Evolutionary conservation across 129 eudicot species (phyloP).

Genomic region (Erigeron canadensis): DNA sequence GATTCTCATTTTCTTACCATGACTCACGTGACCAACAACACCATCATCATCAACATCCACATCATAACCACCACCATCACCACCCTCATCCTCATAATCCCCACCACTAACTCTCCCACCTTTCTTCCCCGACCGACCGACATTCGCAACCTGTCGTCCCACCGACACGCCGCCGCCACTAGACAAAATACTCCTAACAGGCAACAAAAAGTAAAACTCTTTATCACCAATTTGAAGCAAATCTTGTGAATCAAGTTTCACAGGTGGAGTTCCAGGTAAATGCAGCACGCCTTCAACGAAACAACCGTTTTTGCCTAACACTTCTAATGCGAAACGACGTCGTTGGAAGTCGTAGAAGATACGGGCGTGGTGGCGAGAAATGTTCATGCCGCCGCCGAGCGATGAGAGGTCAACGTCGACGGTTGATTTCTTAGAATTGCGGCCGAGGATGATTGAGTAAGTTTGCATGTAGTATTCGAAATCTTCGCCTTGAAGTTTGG

Average conservation of each 20-base stretch:
- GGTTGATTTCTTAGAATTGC: slow-evolving; percentile 83
- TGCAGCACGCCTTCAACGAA: slow-evolving; percentile 94
- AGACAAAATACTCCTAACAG: slow-evolving; percentile 56
- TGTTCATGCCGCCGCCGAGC: slow-evolving; percentile 98
- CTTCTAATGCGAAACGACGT: slow-evolving; percentile 94
- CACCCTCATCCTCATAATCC: slow-evolving; percentile 27
- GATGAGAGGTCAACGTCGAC: slow-evolving; percentile 96
- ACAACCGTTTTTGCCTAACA: slow-evolving; percentile 94
- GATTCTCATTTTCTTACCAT: slow-evolving; percentile 51
- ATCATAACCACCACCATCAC: slow-evolving; percentile 45
- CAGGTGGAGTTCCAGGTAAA: slow-evolving; percentile 73
- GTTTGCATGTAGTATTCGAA: slow-evolving; percentile 99
- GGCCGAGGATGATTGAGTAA: slow-evolving; percentile 91
- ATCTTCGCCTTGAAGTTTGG: slow-evolving; percentile 91
- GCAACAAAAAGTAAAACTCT: slow-evolving; percentile 81
- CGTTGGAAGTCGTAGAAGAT: slow-evolving; percentile 98
- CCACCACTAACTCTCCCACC: slow-evolving; percentile 43
- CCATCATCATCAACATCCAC: slow-evolving; percentile 48
- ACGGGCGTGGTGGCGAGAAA: slow-evolving; percentile 99
- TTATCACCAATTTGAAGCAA: slow-evolving; percentile 87
- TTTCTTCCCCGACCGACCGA: slow-evolving; percentile 65
- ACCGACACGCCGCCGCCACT: slow-evolving; percentile 17
- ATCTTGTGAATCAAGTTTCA: slow-evolving; percentile 86
- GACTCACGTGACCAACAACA: slow-evolving; percentile 24
- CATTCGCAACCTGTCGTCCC: no score